Evolutionary conservation across 495 filamentous ascomycete genomes (phyloP).

Genomic region (Daldinia childiae): DNA sequence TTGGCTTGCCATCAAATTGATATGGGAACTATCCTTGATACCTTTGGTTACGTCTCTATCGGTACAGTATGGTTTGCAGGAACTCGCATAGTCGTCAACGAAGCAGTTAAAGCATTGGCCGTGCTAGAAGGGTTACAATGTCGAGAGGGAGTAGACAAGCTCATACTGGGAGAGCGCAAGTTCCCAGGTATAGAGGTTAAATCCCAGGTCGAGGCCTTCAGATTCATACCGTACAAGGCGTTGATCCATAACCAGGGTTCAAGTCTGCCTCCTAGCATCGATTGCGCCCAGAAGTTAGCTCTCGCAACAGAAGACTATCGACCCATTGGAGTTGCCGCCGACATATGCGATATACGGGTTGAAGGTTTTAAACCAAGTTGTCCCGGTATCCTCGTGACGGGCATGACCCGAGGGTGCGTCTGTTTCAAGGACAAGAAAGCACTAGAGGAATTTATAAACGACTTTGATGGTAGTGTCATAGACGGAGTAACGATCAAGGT

Average conservation of each 20-base stretch:
- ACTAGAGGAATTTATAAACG: neutral
- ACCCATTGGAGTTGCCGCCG: neutral
- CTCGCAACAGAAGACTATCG: neutral
- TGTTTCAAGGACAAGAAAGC: neutral
- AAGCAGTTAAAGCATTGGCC: constrained; percentile 9
- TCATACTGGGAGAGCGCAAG: neutral
- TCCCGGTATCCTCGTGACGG: neutral
- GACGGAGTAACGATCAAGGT: neutral
- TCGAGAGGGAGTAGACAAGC: neutral
- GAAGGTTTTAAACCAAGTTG: neutral
- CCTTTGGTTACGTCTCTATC: neutral
- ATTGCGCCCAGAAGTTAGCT: neutral
- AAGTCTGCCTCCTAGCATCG: neutral
- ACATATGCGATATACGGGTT: neutral
- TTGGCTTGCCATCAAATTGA: neutral
- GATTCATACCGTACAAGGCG: neutral
- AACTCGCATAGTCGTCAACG: neutral
- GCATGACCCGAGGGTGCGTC: neutral
- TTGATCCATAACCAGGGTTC: neutral
- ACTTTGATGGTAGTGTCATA: neutral
- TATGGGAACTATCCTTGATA: neutral
- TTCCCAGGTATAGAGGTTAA: neutral
- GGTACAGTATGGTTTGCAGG: neutral
- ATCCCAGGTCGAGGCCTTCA: neutral
- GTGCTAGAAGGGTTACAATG: constrained; percentile 1